Evolutionary conservation across 495 filamentous ascomycete genomes (phyloP).

Genomic region (Penicillium pulvis): DNA sequence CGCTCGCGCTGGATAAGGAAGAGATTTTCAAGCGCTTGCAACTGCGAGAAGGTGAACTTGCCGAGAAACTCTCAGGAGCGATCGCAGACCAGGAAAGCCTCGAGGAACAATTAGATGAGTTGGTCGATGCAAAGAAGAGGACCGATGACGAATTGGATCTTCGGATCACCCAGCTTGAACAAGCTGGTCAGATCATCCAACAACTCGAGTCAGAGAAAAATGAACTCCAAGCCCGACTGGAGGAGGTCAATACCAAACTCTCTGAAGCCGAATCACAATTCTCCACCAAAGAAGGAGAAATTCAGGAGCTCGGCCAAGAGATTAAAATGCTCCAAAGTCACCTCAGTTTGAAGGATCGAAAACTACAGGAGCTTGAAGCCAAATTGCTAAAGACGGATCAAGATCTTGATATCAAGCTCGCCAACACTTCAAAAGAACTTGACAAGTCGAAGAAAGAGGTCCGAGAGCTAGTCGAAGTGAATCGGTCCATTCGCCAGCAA

Average conservation of each 20-base stretch:
- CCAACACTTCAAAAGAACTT: conserved; percentile 78
- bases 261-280: conserved; percentile 65
- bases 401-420: conserved; percentile 85
- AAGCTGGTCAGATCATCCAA: conserved; percentile 84
- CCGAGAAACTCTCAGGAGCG: conserved; percentile 89
- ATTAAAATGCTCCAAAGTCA: conserved; percentile 93
- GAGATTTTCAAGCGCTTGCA: conserved; percentile 98
- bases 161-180: conserved; percentile 80
- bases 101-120: conserved; percentile 87
- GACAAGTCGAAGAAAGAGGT: conserved; percentile 69
- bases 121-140: conserved; percentile 86
- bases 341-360: conserved; percentile 84
- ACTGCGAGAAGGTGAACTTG: conserved; percentile 80
- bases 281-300: conserved; percentile 67
- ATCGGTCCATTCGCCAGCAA: conserved; percentile 81
- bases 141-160: conserved; percentile 82
- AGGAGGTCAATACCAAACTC: conserved; percentile 67
- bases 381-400: conserved; percentile 85
- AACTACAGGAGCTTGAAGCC: conserved; percentile 81
- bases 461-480: conserved; percentile 76
- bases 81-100: conserved; percentile 92
- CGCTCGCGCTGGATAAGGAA: conserved; percentile 94
- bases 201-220: conserved; percentile 83
- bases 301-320: conserved; percentile 75
- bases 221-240: conserved; percentile 64